Evolutionary conservation across 2,329 filamentous ascomycete genomes (phyloP).

Genomic region (Macrophomina phaseolina): DNA sequence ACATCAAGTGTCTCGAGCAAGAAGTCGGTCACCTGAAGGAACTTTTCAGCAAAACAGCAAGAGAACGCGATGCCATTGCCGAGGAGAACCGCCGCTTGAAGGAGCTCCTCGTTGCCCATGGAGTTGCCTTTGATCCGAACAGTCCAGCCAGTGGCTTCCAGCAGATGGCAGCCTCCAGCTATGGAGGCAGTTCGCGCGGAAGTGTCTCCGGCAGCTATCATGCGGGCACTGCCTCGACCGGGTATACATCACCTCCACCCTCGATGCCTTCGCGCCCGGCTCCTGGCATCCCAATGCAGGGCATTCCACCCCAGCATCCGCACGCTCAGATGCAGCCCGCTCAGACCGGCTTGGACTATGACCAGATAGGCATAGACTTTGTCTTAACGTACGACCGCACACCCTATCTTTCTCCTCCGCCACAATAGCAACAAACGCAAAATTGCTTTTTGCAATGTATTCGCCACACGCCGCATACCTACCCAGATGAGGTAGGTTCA

Average conservation of each 20-base stretch:
- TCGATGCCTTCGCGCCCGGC: slow-evolving; percentile 22
- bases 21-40: slow-evolving; percentile 90
- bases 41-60: slow-evolving; percentile 73
- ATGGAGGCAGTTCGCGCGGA: slow-evolving; percentile 52
- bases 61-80: slow-evolving; percentile 75
- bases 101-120: slow-evolving; percentile 63
- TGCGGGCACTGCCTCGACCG: slow-evolving; percentile 51
- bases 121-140: slow-evolving; percentile 61
- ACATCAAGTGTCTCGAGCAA: slow-evolving; percentile 91
- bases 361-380: slow-evolving; percentile 87
- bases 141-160: slow-evolving; percentile 44
- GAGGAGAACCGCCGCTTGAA: slow-evolving; percentile 82
- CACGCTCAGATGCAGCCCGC: slow-evolving; percentile 32
- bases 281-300: slow-evolving; percentile 10
- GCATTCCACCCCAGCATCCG: slow-evolving; percentile 30
- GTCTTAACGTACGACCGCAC: slow-evolving; percentile 84
- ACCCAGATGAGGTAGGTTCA: slow-evolving; percentile 25
- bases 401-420: slow-evolving; percentile 70
- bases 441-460: slow-evolving; percentile 36
- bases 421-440: slow-evolving; percentile 45
- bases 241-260: slow-evolving; percentile 51
- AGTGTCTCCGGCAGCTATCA: slow-evolving; percentile 70
- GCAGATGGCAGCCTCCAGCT: slow-evolving; percentile 44
- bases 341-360: slow-evolving; percentile 67
- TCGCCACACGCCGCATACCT: slow-evolving; percentile 15